phyloP scores from a whole-genome alignment of 768 basidiomycete species.

The Lactarius tabidus region DNA sequence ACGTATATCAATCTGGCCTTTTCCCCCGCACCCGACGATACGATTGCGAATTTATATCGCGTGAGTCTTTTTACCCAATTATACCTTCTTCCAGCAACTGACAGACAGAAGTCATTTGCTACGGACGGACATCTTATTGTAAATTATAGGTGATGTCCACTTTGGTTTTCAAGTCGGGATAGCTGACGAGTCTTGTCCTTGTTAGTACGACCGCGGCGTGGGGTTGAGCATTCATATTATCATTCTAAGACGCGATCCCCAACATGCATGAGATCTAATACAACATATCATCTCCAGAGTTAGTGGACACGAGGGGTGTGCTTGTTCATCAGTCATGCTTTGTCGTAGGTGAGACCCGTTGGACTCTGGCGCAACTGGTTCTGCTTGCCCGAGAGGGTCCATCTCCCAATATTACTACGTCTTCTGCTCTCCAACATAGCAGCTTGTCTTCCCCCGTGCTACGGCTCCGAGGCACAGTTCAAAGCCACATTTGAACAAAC shows the following conservation, averaged over 20 bases:
- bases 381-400: conserved; percentile 22
- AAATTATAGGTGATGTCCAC: conserved; percentile 50
- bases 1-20: conserved; percentile 78
- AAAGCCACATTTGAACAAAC: conserved; percentile 6
- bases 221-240: conserved; percentile 36
- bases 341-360: background rate
- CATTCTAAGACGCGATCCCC: background rate
- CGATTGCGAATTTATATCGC: conserved; percentile 66
- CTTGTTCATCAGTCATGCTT: background rate
- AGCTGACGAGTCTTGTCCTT: conserved; percentile 3
- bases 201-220: conserved; percentile 56
- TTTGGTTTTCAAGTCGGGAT: background rate
- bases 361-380: conserved; percentile 22
- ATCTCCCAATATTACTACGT: conserved; percentile 13
- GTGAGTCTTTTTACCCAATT: conserved; percentile 33
- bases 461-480: conserved; percentile 4
- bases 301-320: background rate
- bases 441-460: conserved; percentile 16
- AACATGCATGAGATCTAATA: conserved; percentile 13
- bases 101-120: conserved; percentile 45
- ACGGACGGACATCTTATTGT: conserved; percentile 64
- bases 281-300: conserved; percentile 7
- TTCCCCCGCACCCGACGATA: conserved; percentile 73
- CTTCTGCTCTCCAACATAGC: conserved; percentile 25
- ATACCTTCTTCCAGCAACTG: background rate